Conservation (phyloP, 345 rosid species). For the Anastatica hierochuntica region DNA sequence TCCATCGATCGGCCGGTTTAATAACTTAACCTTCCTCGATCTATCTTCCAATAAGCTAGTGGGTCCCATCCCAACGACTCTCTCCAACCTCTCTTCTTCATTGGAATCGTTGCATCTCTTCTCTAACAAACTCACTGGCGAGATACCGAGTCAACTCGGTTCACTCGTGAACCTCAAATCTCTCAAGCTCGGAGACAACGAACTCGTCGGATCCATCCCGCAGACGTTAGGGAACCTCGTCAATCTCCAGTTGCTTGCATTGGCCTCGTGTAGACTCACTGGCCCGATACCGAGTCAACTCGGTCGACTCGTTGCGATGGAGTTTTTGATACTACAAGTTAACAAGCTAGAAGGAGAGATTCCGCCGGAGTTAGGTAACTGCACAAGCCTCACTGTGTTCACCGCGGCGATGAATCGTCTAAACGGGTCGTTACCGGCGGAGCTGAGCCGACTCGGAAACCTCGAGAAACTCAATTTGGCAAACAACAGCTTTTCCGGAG, state of each 20-base stretch:
- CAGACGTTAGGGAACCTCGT: conserved; percentile 46
- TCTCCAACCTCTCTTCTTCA: conserved; percentile 64
- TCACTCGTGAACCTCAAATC: conserved; percentile 43
- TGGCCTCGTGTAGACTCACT: conserved; percentile 72
- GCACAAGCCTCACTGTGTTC: conserved; percentile 48
- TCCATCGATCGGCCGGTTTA: conserved; percentile 49
- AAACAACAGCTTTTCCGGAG: conserved; percentile 66
- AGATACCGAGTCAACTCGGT: conserved; percentile 69
- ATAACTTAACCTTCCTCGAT: conserved; percentile 78
- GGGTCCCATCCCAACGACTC: conserved; percentile 84
- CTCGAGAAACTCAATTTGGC: conserved; percentile 56
- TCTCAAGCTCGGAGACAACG: conserved; percentile 72
- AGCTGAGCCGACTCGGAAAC: conserved; percentile 41
- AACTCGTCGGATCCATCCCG: conserved; percentile 65
- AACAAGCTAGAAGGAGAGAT: conserved; percentile 62
- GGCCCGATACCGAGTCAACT: conserved; percentile 63
- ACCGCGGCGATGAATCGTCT: conserved; percentile 49
- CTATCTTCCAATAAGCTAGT: conserved; percentile 69
- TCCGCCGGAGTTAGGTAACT: conserved; percentile 66
- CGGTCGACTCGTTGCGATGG: conserved; percentile 45
- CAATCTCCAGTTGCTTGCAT: conserved; percentile 46
- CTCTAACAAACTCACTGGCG: conserved; percentile 77
- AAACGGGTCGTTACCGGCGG: conserved; percentile 63
- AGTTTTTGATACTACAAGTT: conserved; percentile 47
- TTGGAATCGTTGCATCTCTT: conserved; percentile 72